Evolutionary conservation across 345 rosid genomes (phyloP).

Genomic region (Brassica rapa): DNA sequence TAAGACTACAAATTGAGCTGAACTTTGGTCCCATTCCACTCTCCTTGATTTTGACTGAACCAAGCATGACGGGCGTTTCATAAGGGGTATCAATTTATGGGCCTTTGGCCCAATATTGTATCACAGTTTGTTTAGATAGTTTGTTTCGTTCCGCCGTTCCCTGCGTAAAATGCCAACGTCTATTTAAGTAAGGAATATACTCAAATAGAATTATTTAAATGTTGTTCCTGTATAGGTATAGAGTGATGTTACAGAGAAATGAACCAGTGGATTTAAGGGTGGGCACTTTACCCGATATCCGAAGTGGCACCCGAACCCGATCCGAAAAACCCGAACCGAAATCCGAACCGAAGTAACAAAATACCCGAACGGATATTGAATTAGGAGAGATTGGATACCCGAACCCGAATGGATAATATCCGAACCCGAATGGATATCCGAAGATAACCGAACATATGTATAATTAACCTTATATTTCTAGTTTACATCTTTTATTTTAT

Average conservation of each 20-base stretch:
- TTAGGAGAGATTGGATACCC: no score
- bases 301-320: no score
- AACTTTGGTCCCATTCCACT: slow-evolving; percentile 18
- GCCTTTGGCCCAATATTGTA: neutral
- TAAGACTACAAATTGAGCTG: slow-evolving; percentile 8
- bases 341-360: no score
- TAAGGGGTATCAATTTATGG: neutral
- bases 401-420: no score
- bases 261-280: neutral
- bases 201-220: neutral
- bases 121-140: neutral
- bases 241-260: slow-evolving; percentile 19
- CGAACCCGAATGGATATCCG: no score
- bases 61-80: slow-evolving; percentile 6
- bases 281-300: no score
- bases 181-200: no score
- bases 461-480: no score
- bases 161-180: neutral
- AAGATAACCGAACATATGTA: no score
- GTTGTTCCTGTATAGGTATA: neutral
- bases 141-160: neutral
- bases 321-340: no score
- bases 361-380: no score
- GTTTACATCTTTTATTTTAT: no score
- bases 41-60: slow-evolving; percentile 12